Conservation (phyloP, 257 asterid genomes). For the Paulownia fortunei region DNA sequence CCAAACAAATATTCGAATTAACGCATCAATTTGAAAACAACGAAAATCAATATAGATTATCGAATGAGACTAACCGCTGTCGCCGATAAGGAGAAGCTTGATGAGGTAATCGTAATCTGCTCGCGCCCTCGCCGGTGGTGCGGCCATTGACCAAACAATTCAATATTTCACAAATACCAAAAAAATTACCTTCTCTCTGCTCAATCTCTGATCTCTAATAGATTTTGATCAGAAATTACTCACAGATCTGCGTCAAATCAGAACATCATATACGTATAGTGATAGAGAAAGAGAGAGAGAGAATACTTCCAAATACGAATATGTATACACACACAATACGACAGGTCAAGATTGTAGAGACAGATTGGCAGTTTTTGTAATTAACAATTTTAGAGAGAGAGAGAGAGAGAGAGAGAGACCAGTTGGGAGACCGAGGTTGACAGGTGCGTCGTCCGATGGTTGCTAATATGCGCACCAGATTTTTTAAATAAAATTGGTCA, state of each 20-base stretch:
- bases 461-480: constrained; percentile 41
- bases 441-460: constrained; percentile 40
- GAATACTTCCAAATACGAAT: constrained; percentile 33
- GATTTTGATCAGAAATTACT: constrained; percentile 18
- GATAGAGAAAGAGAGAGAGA: not conserved
- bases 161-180: constrained; percentile 23
- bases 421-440: constrained; percentile 37
- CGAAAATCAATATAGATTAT: not conserved
- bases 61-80: constrained; percentile 49
- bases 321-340: constrained; percentile 22
- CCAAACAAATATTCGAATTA: not conserved
- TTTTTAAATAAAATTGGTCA: too few relatives aligned
- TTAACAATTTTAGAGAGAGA: constrained; percentile 27
- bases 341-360: constrained; percentile 34
- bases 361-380: constrained; percentile 38
- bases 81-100: constrained; percentile 75
- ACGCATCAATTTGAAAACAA: not conserved
- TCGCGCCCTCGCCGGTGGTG: constrained; percentile 73
- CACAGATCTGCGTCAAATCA: constrained; percentile 41
- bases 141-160: constrained; percentile 57
- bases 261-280: constrained; percentile 17
- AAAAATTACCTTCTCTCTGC: constrained; percentile 26
- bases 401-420: constrained; percentile 27
- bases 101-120: constrained; percentile 72
- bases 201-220: constrained; percentile 19